Percentiles rank a stretch among this genome's conserved stretches.
Conservation (phyloP, 2,329 filamentous ascomycete species). For the Colletotrichum euphorbiae region DNA sequence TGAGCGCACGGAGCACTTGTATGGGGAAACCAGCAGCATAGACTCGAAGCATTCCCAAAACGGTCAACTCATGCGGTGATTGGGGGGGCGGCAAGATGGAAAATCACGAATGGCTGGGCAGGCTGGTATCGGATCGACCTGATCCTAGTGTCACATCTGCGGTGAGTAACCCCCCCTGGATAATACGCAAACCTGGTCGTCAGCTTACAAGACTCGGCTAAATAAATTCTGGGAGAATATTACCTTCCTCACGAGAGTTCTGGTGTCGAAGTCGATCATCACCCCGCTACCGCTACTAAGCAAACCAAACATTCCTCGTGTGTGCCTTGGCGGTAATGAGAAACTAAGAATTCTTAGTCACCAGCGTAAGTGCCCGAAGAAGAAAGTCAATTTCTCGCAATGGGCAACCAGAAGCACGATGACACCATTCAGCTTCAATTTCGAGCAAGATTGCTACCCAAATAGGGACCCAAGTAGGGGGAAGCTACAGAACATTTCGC, state of each 20-base stretch:
- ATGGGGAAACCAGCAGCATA: conserved; percentile 18
- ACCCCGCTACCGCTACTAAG: not conserved
- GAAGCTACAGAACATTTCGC: conserved; percentile 3
- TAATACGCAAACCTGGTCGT: conserved; percentile 14
- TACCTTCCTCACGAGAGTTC: not conserved
- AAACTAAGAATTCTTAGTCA: not conserved
- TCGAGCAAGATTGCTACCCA: not conserved
- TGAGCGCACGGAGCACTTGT: conserved; percentile 38
- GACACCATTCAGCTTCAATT: not conserved
- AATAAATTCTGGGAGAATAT: conserved; percentile 6
- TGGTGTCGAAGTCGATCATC: conserved; percentile 29
- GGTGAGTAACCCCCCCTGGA: conserved; percentile 1
- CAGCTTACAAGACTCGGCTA: not conserved
- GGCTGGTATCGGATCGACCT: conserved; percentile 27
- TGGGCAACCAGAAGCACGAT: not conserved
- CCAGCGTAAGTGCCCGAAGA: not conserved
- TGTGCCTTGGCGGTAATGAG: too few relatives aligned
- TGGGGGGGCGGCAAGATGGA: not conserved
- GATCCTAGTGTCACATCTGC: conserved; percentile 31
- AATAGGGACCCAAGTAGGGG: too few relatives aligned
- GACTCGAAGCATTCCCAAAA: conserved; percentile 31
- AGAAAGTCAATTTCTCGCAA: conserved; percentile 1
- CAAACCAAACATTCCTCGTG: conserved; percentile 5
- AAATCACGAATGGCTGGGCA: conserved; percentile 14
- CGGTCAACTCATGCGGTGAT: conserved; percentile 35